Conservation (phyloP, 768 basidiomycete species). For the Favolaschia claudopus region DNA sequence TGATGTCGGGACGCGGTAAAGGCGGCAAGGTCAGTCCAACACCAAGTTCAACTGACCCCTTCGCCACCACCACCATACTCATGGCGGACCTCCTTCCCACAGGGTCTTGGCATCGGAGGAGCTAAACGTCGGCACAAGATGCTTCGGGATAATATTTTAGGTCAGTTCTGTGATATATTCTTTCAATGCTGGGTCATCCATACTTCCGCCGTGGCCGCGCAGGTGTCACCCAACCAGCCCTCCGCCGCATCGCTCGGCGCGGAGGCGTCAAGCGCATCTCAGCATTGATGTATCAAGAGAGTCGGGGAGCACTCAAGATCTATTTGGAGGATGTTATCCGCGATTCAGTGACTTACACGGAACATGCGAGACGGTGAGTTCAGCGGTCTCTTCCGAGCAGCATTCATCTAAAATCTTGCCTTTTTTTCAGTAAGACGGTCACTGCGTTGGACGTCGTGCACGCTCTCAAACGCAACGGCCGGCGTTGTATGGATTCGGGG, state of each 20-base stretch:
- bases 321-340: conserved; percentile 12
- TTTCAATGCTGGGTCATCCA: not conserved
- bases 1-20: conserved; percentile 78
- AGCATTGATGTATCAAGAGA: conserved; percentile 4
- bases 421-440: not conserved
- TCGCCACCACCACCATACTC: not conserved
- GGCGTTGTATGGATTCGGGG: conserved; percentile 7
- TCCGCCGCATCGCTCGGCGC: conserved; percentile 6
- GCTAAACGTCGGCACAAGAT: conserved; percentile 78
- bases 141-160: conserved; percentile 65
- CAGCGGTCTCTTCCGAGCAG: not conserved
- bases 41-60: not conserved
- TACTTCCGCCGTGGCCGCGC: not conserved
- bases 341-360: conserved; percentile 5
- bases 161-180: conserved; percentile 27
- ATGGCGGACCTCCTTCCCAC: not conserved
- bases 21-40: conserved; percentile 58
- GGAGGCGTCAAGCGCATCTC: conserved; percentile 18
- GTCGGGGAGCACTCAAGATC: conserved; percentile 8
- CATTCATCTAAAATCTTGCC: too few relatives aligned
- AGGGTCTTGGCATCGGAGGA: conserved; percentile 77
- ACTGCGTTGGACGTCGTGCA: conserved; percentile 9
- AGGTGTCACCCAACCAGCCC: conserved; percentile 9
- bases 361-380: not conserved
- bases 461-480: conserved; percentile 8